Percentiles rank a stretch among this genome's conserved stretches.
Evolutionary conservation across 768 basidiomycete genomes (phyloP).

Genomic region (Hericium alpestre): DNA sequence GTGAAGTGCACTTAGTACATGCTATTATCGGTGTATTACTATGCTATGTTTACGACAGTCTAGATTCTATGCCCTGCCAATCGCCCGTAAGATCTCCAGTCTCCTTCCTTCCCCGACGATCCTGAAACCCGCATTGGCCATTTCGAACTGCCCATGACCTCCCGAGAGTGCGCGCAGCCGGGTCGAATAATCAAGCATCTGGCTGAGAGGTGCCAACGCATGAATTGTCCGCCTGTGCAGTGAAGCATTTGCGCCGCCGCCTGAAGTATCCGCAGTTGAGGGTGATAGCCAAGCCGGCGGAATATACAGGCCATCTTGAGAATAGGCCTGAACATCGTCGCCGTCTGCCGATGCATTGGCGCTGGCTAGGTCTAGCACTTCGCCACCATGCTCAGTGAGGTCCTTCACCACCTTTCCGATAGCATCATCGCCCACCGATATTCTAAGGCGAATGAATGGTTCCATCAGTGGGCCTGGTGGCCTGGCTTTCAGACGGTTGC

Average conservation of each 20-base stretch:
- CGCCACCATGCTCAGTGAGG: conserved; percentile 75
- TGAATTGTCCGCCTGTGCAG: conserved; percentile 53
- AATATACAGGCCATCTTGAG: conserved; percentile 59
- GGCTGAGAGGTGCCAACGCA: conserved; percentile 68
- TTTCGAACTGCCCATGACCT: conserved; percentile 75
- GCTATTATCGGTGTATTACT: not conserved
- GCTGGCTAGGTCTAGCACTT: conserved; percentile 54
- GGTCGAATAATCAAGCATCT: conserved; percentile 72
- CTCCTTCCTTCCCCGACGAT: conserved; percentile 51
- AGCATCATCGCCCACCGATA: conserved; percentile 53
- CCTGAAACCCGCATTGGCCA: conserved; percentile 68
- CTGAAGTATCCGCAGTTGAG: conserved; percentile 29
- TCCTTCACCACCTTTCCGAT: conserved; percentile 77
- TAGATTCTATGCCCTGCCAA: conserved; percentile 52
- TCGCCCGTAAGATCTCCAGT: conserved; percentile 65
- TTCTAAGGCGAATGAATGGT: conserved; percentile 62
- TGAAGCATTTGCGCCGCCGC: conserved; percentile 16
- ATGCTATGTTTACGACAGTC: not conserved
- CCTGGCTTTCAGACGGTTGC: conserved; percentile 46
- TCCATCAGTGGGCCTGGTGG: conserved; percentile 71
- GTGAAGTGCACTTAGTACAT: conserved; percentile 14
- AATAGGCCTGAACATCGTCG: conserved; percentile 30
- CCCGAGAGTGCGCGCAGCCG: conserved; percentile 72
- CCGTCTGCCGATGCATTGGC: conserved; percentile 29
- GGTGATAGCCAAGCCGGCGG: conserved; percentile 73